phyloP scores from a whole-genome alignment of 2,329 filamentous ascomycete species.

The Ascochyta clinopodiicola region DNA sequence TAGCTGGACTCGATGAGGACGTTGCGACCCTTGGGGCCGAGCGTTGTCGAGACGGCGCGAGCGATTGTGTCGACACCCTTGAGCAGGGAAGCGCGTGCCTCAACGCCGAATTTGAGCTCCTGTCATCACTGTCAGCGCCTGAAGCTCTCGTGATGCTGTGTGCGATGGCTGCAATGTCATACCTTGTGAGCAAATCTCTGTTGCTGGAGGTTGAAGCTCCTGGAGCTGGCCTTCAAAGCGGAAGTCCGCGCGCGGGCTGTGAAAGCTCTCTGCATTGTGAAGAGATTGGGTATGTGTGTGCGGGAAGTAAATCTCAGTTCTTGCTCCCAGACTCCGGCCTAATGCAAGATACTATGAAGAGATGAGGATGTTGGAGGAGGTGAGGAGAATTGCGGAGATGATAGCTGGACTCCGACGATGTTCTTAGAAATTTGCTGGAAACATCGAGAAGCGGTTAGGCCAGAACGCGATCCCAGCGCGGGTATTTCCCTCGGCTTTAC shows the following conservation, averaged over 20 bases:
- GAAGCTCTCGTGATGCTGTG: background rate
- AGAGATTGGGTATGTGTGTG: slow-evolving; percentile 25
- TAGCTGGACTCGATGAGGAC: slow-evolving; percentile 98
- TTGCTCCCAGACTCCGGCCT: slow-evolving; percentile 46
- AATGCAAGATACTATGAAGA: slow-evolving; percentile 44
- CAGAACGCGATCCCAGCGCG: slow-evolving; percentile 13
- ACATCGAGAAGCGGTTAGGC: slow-evolving; percentile 27
- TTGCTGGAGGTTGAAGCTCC: slow-evolving; percentile 77
- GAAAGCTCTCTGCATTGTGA: slow-evolving; percentile 94
- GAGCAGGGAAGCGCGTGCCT: slow-evolving; percentile 86
- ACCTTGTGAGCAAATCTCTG: slow-evolving; percentile 98
- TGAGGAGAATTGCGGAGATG: slow-evolving; percentile 31
- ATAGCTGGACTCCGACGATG: slow-evolving; percentile 18
- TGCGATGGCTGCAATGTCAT: slow-evolving; percentile 37
- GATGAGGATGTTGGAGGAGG: slow-evolving; percentile 24
- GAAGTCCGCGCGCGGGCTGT: slow-evolving; percentile 80
- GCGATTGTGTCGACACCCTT: slow-evolving; percentile 96
- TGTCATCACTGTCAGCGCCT: slow-evolving; percentile 47
- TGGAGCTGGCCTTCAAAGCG: slow-evolving; percentile 71
- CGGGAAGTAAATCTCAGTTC: slow-evolving; percentile 33
- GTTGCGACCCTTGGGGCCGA: slow-evolving; percentile 98
- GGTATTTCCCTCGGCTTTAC: slow-evolving; percentile 12
- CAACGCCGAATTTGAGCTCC: slow-evolving; percentile 98
- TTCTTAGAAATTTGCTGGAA: slow-evolving; percentile 29
- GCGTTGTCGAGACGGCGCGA: slow-evolving; percentile 92